These are phyloP conservation scores for Peronospora farinosa DNA, from an alignment of 352 stramenopile species.

Conservation along the genomic window DNA sequence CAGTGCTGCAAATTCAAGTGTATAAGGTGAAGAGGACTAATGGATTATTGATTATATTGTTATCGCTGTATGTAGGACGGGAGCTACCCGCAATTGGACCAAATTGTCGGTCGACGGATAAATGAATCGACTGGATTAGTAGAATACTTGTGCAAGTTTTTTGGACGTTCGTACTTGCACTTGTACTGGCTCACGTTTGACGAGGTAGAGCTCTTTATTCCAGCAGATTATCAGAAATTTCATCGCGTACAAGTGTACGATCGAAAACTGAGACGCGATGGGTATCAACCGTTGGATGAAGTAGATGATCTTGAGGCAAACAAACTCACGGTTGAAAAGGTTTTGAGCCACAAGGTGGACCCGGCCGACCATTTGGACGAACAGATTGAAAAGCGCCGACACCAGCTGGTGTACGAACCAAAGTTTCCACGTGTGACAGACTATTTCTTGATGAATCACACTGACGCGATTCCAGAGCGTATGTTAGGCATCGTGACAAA, in stretches of 20 bases:
- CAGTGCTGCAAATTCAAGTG: neutral
- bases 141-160: slow-evolving; percentile 87
- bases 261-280: slow-evolving; percentile 70
- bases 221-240: slow-evolving; percentile 80
- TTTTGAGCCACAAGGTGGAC: slow-evolving; percentile 82
- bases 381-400: slow-evolving; percentile 69
- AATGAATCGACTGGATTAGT: slow-evolving; percentile 61
- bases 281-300: slow-evolving; percentile 81
- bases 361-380: slow-evolving; percentile 75
- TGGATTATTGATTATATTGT: slow-evolving; percentile 2
- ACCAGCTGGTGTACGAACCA: slow-evolving; percentile 39
- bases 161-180: slow-evolving; percentile 82
- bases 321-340: slow-evolving; percentile 85
- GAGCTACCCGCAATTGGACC: slow-evolving; percentile 64
- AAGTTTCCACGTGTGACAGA: slow-evolving; percentile 75
- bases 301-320: slow-evolving; percentile 84
- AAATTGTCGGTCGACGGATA: slow-evolving; percentile 79
- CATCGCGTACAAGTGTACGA: slow-evolving; percentile 83
- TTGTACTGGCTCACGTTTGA: slow-evolving; percentile 86
- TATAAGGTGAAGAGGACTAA: slow-evolving; percentile 2
- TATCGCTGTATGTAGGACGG: slow-evolving; percentile 43
- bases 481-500: slow-evolving; percentile 77
- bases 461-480: slow-evolving; percentile 58
- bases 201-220: slow-evolving; percentile 80
- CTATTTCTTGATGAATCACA: slow-evolving; percentile 75